A percentile compares a stretch with the other conserved stretches of the same genome.
Conservation (phyloP, 2,329 filamentous ascomycete species). For the Fusarium humuli region DNA sequence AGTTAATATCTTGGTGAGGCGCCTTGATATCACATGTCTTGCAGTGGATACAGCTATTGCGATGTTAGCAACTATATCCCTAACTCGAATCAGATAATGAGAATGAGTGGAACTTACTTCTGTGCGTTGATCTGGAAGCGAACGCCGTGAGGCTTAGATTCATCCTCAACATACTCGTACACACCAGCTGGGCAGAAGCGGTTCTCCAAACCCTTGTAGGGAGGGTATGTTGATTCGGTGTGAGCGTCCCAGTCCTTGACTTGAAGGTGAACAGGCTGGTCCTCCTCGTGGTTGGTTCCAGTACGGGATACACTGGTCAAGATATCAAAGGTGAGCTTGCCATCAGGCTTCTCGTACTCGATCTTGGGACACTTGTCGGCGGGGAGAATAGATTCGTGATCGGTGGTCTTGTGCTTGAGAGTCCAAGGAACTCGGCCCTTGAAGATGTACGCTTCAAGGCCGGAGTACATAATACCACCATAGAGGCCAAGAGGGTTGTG, state of each 20-base stretch:
- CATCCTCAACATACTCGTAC: conserved; percentile 97
- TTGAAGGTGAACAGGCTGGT: conserved; percentile 95
- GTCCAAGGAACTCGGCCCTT: conserved; percentile 93
- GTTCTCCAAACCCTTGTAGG: conserved; percentile 93
- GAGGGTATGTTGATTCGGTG: conserved; percentile 82
- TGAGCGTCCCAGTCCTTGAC: conserved; percentile 96
- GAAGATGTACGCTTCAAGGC: conserved; percentile 88
- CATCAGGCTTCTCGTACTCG: conserved; percentile 96
- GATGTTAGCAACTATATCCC: conserved; percentile 20
- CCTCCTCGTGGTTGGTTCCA: conserved; percentile 98
- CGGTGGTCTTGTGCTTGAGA: conserved; percentile 82
- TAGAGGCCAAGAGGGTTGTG: conserved; percentile 87
- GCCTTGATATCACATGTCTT: conserved; percentile 99
- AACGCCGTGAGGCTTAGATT: conserved; percentile 85
- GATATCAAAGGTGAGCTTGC: conserved; percentile 95
- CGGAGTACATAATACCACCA: conserved; percentile 92
- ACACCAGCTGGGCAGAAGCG: conserved; percentile 97
- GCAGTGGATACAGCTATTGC: conserved; percentile 91
- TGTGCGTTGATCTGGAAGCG: conserved; percentile 98
- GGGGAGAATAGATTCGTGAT: conserved; percentile 81
- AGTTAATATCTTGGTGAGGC: conserved; percentile 96
- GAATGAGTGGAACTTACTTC: conserved; percentile 75
- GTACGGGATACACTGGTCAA: conserved; percentile 94
- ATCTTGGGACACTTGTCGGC: conserved; percentile 88
- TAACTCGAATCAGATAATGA: not conserved